These are phyloP conservation scores for Hirschioporus abietinus DNA, from an alignment of 768 basidiomycete species.

Conservation along the genomic window DNA sequence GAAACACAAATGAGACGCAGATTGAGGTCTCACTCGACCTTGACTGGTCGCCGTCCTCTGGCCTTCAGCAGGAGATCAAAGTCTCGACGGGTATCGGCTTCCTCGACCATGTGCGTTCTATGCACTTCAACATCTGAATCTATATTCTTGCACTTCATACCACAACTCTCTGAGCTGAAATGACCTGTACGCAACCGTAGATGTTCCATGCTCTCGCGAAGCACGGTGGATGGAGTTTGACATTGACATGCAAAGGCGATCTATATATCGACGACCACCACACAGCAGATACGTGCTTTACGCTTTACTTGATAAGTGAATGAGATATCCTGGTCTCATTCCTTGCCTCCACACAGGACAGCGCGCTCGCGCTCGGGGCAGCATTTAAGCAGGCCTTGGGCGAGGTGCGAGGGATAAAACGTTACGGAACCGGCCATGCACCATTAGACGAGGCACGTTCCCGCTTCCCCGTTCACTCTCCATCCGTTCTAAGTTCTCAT, in stretches of 20 bases:
- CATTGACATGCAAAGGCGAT: slow-evolving; percentile 90
- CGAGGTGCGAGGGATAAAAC: slow-evolving; percentile 87
- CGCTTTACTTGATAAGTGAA: not conserved
- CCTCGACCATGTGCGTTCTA: slow-evolving; percentile 80
- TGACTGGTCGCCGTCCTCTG: slow-evolving; percentile 66
- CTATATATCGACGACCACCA: slow-evolving; percentile 99
- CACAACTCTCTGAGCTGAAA: not conserved
- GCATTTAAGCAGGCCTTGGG: slow-evolving; percentile 96
- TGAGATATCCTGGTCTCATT: not conserved
- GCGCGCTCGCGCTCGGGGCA: slow-evolving; percentile 78
- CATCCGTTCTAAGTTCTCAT: slow-evolving; percentile 2
- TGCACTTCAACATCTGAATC: slow-evolving; percentile 7
- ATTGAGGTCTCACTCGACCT: slow-evolving; percentile 80
- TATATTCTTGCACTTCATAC: not conserved
- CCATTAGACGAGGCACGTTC: slow-evolving; percentile 86
- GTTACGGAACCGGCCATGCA: slow-evolving; percentile 96
- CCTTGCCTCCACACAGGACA: slow-evolving; percentile 59
- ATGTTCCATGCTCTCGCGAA: slow-evolving; percentile 99
- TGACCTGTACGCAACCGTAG: slow-evolving; percentile 33
- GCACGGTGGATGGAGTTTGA: slow-evolving; percentile 90
- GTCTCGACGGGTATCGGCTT: slow-evolving; percentile 97
- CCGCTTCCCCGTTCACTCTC: not conserved
- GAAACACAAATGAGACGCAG: slow-evolving; percentile 88
- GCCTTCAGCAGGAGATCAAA: slow-evolving; percentile 66
- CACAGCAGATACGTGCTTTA: slow-evolving; percentile 85